These are phyloP conservation scores for Backusella macrospora DNA, from an alignment of 192 early-diverging fungal genomes.

Conservation along the genomic window DNA sequence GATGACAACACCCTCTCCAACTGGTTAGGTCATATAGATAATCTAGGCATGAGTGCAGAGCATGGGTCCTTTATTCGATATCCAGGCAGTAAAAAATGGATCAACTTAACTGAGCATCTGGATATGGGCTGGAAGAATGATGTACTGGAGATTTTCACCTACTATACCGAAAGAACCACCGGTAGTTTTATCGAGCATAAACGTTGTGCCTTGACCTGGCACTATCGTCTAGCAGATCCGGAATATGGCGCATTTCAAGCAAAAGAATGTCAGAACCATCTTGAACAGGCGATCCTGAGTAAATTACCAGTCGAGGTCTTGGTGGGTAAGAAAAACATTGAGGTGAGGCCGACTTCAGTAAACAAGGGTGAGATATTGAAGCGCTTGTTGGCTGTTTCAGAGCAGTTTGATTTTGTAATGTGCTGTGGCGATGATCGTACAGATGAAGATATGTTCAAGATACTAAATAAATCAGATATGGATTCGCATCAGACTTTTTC, in stretches of 20 bases:
- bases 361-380: conserved; percentile 99
- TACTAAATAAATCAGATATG: conserved; percentile 22
- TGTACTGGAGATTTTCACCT: conserved; percentile 90
- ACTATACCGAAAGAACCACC: conserved; percentile 93
- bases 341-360: conserved; percentile 88
- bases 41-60: conserved; percentile 88
- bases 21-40: conserved; percentile 78
- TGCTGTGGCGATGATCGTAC: conserved; percentile 98
- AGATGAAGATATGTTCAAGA: conserved; percentile 95
- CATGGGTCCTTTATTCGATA: conserved; percentile 94
- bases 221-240: conserved; percentile 94
- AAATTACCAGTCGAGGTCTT: conserved; percentile 94
- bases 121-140: conserved; percentile 95
- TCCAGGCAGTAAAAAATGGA: conserved; percentile 74
- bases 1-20: conserved; percentile 83
- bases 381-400: conserved; percentile 60
- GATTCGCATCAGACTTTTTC: conserved; percentile 57
- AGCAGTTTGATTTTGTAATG: conserved; percentile 84
- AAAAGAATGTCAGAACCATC: conserved; percentile 95
- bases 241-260: conserved; percentile 96
- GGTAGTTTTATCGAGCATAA: conserved; percentile 96
- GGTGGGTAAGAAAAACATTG: conserved; percentile 95
- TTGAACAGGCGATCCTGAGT: conserved; percentile 89
- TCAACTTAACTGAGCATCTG: conserved; percentile 69
- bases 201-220: conserved; percentile 93